Evolutionary conservation across 257 asterid species (phyloP), one percentile per base, ranked within the genome.

Genomic region (Solanum dulcamara): DNA sequence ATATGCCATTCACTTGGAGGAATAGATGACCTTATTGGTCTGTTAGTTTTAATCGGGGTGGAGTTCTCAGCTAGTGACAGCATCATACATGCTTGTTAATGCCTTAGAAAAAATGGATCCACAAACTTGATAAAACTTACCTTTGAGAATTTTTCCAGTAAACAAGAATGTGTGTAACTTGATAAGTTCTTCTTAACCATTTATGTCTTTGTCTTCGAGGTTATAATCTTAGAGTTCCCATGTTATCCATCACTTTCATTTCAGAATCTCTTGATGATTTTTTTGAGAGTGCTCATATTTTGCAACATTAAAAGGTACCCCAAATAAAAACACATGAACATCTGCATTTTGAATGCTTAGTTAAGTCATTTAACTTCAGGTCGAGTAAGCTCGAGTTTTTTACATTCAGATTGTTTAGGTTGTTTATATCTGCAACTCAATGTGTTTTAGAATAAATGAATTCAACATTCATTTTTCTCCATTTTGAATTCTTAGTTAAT

Each of bases 151-250:
- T 35, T 60, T 53, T 59, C 30, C 22, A 59, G n/a, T 35, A 81
- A 68, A 82, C 70, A 48, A 30, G 48, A 80, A 89, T 66, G n/a
- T 50, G 86, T 86, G 85, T 85, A 96, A 98, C 99, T 91, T 94
- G 97, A 48, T 48, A 48, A 48, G 53, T 68, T n/a, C n/a, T n/a
- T n/a, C n/a, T n/a, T n/a, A n/a, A n/a, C n/a, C n/a, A n/a, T n/a
- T n/a, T n/a, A n/a, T n/a, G n/a, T n/a, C n/a, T n/a, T n/a, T n/a
- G n/a, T n/a, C n/a, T n/a, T n/a, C n/a, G n/a, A n/a, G n/a, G n/a
- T n/a, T n/a, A n/a, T n/a, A n/a, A n/a, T n/a, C n/a, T n/a, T n/a
- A n/a, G n/a, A n/a, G n/a, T n/a, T n/a, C n/a, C n/a, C n/a, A n/a
- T n/a, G n/a, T n/a, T n/a, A n/a, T n/a, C n/a, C n/a, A n/a, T n/a